A percentile compares a stretch with the other conserved stretches of the same genome.
Evolutionary conservation across 2,329 filamentous ascomycete genomes (phyloP).

Genomic region (Colletotrichum chlorophyti): DNA sequence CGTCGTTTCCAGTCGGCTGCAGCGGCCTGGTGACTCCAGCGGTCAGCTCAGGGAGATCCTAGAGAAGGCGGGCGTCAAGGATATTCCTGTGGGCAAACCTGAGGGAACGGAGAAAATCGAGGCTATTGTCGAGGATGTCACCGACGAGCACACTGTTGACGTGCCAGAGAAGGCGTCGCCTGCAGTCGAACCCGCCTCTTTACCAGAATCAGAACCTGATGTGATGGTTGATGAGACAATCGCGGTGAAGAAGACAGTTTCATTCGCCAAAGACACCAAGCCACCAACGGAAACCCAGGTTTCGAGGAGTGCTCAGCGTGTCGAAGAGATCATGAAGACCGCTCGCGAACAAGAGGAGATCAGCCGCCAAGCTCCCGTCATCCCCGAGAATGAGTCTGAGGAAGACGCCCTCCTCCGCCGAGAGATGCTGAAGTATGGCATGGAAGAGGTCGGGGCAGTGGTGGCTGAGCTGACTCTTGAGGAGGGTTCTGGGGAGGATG

Average conservation of each 20-base stretch:
- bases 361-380: conserved; percentile 56
- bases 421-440: conserved; percentile 89
- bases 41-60: conserved; percentile 75
- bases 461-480: conserved; percentile 92
- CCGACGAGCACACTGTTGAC: conserved; percentile 13
- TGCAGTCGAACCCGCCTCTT: not conserved
- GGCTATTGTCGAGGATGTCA: conserved; percentile 25
- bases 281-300: conserved; percentile 45
- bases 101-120: not conserved
- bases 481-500: conserved; percentile 65
- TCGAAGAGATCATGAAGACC: conserved; percentile 63
- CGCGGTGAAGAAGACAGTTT: conserved; percentile 63
- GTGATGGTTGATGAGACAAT: not conserved
- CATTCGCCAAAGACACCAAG: conserved; percentile 68
- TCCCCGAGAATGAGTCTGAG: conserved; percentile 76
- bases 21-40: conserved; percentile 71
- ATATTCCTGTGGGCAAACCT: conserved; percentile 41
- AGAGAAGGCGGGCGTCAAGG: conserved; percentile 75
- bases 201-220: not conserved
- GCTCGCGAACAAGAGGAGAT: conserved; percentile 62
- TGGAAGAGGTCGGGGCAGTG: conserved; percentile 88
- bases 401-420: conserved; percentile 83
- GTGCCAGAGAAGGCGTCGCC: not conserved
- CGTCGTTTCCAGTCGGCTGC: conserved; percentile 72
- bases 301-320: conserved; percentile 50